Evolutionary conservation across 163 green algal species (phyloP), one percentile per base, ranked within the genome.

Genomic region (Chlorella variabilis): DNA sequence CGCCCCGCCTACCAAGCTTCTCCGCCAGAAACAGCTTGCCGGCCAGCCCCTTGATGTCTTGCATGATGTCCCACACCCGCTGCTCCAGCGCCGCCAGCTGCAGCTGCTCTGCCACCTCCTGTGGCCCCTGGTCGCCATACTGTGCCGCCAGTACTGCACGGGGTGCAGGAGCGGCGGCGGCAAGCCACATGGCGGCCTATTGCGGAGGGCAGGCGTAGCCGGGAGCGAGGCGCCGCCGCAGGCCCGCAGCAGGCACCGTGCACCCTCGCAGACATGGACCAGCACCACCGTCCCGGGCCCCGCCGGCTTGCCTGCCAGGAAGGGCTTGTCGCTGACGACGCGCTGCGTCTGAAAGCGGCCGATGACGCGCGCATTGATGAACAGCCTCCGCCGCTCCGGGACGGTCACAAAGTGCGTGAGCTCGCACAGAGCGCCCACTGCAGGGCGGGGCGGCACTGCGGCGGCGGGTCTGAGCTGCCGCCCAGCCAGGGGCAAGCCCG

Each of bases 31-130:
- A 80, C n/a, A 80, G 73, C 73, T 80, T 80, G 38, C 15, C 27
- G 0, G 73, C 73, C 54, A 80, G 73, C 54, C 58, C 33, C 56
- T 49, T 49, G 33, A 80, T 59, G 1, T 80, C 73, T 38, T 59
- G 73, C 73, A 80, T 80, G 1, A 56, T 41, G 33, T 80, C 49
- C 73, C 73, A 80, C 54, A 80, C 73, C 5, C 73, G 38, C 73
- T 39, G 62, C 73, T 80, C 73, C 4, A 34, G 56, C 27, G 73
- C 54, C 25, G 51, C 54, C 38, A 58, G 54, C 54, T 58, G 73
- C 73, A 70, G 54, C 73, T 71, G 54, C 36, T 51, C 71, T 1
- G 73, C 15, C 54, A 80, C 34, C 6, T 80, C 73, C 15, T 20
- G 17, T 2, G 73, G 73, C 27, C 27, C 4, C 23, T 41, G 11